Percentiles rank a stretch among this genome's conserved stretches.
Evolutionary conservation across 495 filamentous ascomycete species (phyloP).

Genomic region (Talaromyces adpressus): DNA sequence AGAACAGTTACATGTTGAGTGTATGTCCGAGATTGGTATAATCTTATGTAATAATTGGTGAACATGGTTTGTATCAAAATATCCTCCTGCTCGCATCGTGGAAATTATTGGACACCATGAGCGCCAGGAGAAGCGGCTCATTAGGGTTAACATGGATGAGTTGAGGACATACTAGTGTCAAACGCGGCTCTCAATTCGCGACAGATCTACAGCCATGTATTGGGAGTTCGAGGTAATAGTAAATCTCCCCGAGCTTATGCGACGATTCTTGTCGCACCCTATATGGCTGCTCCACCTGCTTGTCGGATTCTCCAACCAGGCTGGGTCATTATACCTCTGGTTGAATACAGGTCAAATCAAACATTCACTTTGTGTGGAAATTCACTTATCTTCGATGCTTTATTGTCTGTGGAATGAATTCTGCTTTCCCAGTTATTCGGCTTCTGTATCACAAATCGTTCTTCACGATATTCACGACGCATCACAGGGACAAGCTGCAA

Average conservation of each 20-base stretch:
- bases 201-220: neutral
- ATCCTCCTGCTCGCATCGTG: neutral
- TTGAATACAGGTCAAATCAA: neutral
- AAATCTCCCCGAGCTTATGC: neutral
- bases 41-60: neutral
- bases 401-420: neutral
- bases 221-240: neutral
- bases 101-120: neutral
- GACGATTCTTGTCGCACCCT: neutral
- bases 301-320: neutral
- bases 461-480: neutral
- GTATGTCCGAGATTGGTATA: neutral
- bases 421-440: neutral
- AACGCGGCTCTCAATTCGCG: neutral
- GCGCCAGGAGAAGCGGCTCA: neutral
- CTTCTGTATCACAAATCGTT: neutral
- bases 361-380: neutral
- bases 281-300: neutral
- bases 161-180: neutral
- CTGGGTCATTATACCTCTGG: neutral
- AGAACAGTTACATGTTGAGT: neutral
- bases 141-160: neutral
- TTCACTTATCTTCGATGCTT: neutral
- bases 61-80: neutral
- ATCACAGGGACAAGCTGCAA: neutral